Evolutionary conservation across 2,329 filamentous ascomycete genomes (phyloP), one percentile per base, ranked within the genome.

Genomic region (Pseudogymnoascus sp.): DNA sequence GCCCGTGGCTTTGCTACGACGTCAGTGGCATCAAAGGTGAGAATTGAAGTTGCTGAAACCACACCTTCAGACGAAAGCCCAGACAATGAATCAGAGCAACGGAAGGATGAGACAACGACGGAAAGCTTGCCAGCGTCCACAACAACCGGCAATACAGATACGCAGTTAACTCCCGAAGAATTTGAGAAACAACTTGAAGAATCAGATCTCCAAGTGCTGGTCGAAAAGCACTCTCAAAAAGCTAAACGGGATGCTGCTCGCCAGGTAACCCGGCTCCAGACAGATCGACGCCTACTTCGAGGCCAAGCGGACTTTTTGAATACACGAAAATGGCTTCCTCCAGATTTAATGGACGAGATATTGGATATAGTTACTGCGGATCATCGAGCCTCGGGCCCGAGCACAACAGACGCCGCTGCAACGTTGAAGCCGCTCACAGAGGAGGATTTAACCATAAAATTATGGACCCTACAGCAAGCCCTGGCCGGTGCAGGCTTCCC

Each of bases 1-100:
- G 91, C 92, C 39, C 83, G 94, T 74, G 94, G 92, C 15, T 96
- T 97, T 76, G 91, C 93, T 66, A 99, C 94, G 4, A 95, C 90
- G 10, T 97, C 93, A 1, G 83, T 96, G 63, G 90, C 92, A 44
- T 95, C 91, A 24, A 96, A 92, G 68, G 81, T 85, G 7, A 82
- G 90, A 72, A 79, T 83, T 50, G 91, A 93, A 70, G 65, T 74
- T 63, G 71, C 75, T 37, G 74, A 76, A 41, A 65, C 69, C 44
- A 62, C 64, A 26, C 60, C 65, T 21, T 58, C 63, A 37, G 63
- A 61, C 36, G 64, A 65, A 54, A 60, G 57, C 44, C 62, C 61
- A 26, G 63, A 64, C 58, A 44, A 40, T 39, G 15, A 41, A 36
- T 63, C 63, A 36, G 50, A 17, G 31, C 62, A 63, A 36, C 63